phyloP scores from a whole-genome alignment of 2,329 filamentous ascomycete genomes.

The Nakataea oryzae region DNA sequence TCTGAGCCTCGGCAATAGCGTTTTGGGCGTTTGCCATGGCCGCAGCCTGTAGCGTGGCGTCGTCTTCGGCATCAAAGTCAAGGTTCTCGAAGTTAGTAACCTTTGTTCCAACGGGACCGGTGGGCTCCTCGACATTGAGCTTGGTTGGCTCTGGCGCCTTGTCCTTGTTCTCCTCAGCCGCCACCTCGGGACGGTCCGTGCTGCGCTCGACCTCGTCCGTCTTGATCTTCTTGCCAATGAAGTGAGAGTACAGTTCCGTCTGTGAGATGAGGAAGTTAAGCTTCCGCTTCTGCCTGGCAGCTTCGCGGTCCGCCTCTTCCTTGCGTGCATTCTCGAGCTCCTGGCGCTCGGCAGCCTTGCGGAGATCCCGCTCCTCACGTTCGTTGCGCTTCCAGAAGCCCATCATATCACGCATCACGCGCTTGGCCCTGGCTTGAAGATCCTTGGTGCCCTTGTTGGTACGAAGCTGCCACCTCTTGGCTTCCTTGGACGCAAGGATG shows the following conservation, averaged over 20 bases:
- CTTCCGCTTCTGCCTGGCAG: slow-evolving; percentile 94
- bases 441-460: slow-evolving; percentile 99
- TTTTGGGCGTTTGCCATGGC: slow-evolving; percentile 94
- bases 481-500: slow-evolving; percentile 92
- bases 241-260: slow-evolving; percentile 97
- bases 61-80: slow-evolving; percentile 92
- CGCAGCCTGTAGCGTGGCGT: slow-evolving; percentile 67
- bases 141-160: slow-evolving; percentile 25
- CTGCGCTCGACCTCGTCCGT: slow-evolving; percentile 89
- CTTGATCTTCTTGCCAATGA: slow-evolving; percentile 99
- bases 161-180: slow-evolving; percentile 36
- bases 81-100: slow-evolving; percentile 92
- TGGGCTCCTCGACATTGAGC: slow-evolving; percentile 39
- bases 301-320: slow-evolving; percentile 94
- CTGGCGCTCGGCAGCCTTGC: slow-evolving; percentile 88
- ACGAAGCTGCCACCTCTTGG: slow-evolving; percentile 89
- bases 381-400: slow-evolving; percentile 99
- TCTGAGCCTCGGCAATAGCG: slow-evolving; percentile 87
- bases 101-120: slow-evolving; percentile 49
- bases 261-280: slow-evolving; percentile 99
- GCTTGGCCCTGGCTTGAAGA: slow-evolving; percentile 90
- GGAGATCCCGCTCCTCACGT: slow-evolving; percentile 86
- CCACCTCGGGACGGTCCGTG: slow-evolving; percentile 69
- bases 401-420: slow-evolving; percentile 99
- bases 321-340: slow-evolving; percentile 95